phyloP scores from a whole-genome alignment of 768 basidiomycete species.

The Naganishia kalamii region DNA sequence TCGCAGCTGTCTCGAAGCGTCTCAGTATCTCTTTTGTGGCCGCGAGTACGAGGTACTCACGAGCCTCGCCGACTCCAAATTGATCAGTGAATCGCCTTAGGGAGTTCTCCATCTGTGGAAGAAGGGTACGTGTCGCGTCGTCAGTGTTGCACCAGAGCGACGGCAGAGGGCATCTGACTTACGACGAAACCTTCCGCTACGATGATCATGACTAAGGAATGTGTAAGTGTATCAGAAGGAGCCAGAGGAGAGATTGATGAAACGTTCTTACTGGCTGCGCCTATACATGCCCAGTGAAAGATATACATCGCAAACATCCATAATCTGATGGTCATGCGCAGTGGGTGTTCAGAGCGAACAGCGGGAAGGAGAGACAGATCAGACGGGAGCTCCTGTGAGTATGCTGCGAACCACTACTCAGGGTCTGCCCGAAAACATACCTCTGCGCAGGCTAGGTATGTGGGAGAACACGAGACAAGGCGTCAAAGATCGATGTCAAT shows the following conservation, averaged over 20 bases:
- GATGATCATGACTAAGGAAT: not conserved
- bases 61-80: not conserved
- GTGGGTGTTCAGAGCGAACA: not conserved
- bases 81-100: not conserved
- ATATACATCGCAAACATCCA: not conserved
- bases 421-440: too few species aligned
- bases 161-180: not conserved
- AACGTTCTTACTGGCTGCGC: not conserved
- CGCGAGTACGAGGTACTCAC: not conserved
- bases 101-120: not conserved
- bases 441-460: not conserved
- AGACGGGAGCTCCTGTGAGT: too few species aligned
- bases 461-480: too few species aligned
- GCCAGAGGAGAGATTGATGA: not conserved
- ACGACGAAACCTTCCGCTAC: conserved; percentile 2
- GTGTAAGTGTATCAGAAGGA: not conserved
- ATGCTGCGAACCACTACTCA: too few species aligned
- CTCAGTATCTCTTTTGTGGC: not conserved
- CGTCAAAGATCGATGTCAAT: too few species aligned
- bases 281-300: not conserved
- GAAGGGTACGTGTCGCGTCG: too few species aligned
- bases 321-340: not conserved
- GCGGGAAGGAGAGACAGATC: too few species aligned
- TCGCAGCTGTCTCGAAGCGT: not conserved
- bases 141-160: not conserved